A percentile compares a stretch with the other conserved stretches of the same genome.
These are phyloP conservation scores for Penicillium salamii DNA, from an alignment of 495 filamentous ascomycete species.

Conservation along the genomic window DNA sequence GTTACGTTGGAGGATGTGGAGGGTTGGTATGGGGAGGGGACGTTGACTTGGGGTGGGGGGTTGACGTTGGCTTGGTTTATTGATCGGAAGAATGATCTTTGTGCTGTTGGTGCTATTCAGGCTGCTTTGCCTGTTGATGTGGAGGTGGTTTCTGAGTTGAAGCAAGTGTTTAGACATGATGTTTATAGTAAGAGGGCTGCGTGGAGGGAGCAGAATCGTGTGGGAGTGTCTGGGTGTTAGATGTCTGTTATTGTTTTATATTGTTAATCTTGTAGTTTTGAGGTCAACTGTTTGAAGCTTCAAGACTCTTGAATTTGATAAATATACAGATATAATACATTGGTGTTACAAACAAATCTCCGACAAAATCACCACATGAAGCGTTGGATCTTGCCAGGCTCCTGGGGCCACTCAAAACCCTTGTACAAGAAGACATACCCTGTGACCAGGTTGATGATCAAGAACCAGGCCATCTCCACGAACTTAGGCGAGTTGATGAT, in stretches of 20 bases:
- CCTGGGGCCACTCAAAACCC: constrained; percentile 78
- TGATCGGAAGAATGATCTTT: constrained; percentile 45
- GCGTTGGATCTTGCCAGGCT: constrained; percentile 76
- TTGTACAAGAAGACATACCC: constrained; percentile 78
- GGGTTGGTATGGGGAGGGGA: constrained; percentile 41
- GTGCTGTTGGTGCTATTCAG: constrained; percentile 40
- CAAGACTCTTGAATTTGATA: too few relatives aligned
- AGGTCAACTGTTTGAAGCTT: too few relatives aligned
- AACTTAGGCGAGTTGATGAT: constrained; percentile 46
- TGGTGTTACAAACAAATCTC: background rate
- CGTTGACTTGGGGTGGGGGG: constrained; percentile 38
- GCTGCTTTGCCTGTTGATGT: constrained; percentile 34
- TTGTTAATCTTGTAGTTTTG: too few relatives aligned
- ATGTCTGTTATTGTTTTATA: background rate
- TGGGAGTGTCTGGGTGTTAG: background rate
- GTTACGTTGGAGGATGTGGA: constrained; percentile 29
- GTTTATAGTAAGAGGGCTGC: constrained; percentile 33
- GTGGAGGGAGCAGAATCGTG: constrained; percentile 11
- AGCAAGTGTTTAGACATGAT: constrained; percentile 43
- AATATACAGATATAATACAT: background rate
- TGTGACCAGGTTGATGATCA: constrained; percentile 66
- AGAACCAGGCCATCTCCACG: constrained; percentile 77
- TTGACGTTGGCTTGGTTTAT: constrained; percentile 42
- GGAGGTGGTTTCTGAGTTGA: constrained; percentile 23
- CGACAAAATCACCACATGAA: constrained; percentile 97